Base-by-base conservation (phyloP, 192 early-diverging fungal species). In the Mortierella claussenii region DNA sequence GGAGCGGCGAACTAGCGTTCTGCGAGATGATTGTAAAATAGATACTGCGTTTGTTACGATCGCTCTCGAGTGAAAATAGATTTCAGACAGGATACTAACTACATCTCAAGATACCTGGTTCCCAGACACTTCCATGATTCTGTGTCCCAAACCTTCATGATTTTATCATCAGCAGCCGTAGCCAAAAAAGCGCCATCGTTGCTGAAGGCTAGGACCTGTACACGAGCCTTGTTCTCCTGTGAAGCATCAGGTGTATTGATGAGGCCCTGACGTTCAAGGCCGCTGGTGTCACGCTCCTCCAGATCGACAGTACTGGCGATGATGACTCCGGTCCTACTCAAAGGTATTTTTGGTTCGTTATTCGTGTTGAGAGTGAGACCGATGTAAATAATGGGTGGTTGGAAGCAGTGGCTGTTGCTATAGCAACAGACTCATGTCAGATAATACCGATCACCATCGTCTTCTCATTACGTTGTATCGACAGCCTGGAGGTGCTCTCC, bases 1-100 rank as follows among this genome's bases (percentile, higher is more conserved):
- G n/a, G 85, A 82, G 40, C 95, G 91, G 64, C 97, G 97, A 33
- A 85, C 45, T 18, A 85, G 69, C 3, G 80, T 71, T 68, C 87
- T 82, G 59, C 23, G 20, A 10, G 18, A 18, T 7, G 18, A 11
- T 21, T 11, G 23, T 32, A 61, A 82, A 23, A 58, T 33, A 13
- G 4, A 27, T 26, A 61, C 64, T 24, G 17, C 44, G 48, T 80
- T 65, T 43, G 59, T 32, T 45, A 11, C 28, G 27, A 20, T 21
- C 21, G 21, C 33, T 24, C 17, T 68, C 40, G 47, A 53, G n/a
- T n/a, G n/a, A n/a, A n/a, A n/a, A n/a, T n/a, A n/a, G n/a, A n/a
- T n/a, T n/a, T n/a, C n/a, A n/a, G n/a, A n/a, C n/a, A n/a, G n/a
- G n/a, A n/a, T n/a, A n/a, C n/a, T n/a, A n/a, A n/a, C n/a, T n/a